Percentiles rank a stretch among this genome's conserved stretches.
These are phyloP conservation scores for Shiraia bambusicola DNA, from an alignment of 2,329 filamentous ascomycete species.

Conservation along the genomic window DNA sequence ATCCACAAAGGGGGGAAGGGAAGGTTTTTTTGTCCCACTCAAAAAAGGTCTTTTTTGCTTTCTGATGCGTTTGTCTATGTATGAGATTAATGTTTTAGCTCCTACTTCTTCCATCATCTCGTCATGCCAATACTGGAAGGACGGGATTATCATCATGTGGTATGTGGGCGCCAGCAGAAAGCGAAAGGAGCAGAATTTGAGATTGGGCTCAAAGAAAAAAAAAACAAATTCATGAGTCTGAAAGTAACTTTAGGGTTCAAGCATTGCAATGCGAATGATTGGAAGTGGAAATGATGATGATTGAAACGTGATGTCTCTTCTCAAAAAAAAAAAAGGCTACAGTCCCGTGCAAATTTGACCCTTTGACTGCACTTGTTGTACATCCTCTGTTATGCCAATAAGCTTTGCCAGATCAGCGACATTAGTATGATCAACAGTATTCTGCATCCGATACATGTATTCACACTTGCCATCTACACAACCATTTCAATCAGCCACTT, in stretches of 20 bases:
- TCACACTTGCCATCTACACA: slow-evolving; percentile 22
- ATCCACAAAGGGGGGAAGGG: slow-evolving; percentile 25
- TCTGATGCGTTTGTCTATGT: slow-evolving; percentile 4
- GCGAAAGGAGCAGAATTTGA: slow-evolving; percentile 1
- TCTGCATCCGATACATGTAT: slow-evolving; percentile 31
- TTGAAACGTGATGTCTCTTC: no score
- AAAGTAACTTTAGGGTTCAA: neutral
- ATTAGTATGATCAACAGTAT: slow-evolving; percentile 27
- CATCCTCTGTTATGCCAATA: neutral
- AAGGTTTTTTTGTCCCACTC: slow-evolving; percentile 10
- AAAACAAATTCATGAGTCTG: no score
- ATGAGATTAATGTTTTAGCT: no score
- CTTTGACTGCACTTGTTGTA: neutral
- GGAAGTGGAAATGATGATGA: neutral
- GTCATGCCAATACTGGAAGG: slow-evolving; percentile 3
- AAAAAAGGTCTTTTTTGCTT: slow-evolving; percentile 20
- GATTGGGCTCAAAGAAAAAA: neutral
- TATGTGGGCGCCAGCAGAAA: neutral
- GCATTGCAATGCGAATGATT: slow-evolving; percentile 9
- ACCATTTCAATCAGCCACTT: neutral
- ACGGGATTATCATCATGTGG: neutral
- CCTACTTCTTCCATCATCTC: no score
- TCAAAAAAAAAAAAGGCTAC: no score
- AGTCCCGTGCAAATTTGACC: no score
- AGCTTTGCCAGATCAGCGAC: slow-evolving; percentile 14